Evolutionary conservation across 345 rosid genomes (phyloP).

Genomic region (Combretum micranthum): DNA sequence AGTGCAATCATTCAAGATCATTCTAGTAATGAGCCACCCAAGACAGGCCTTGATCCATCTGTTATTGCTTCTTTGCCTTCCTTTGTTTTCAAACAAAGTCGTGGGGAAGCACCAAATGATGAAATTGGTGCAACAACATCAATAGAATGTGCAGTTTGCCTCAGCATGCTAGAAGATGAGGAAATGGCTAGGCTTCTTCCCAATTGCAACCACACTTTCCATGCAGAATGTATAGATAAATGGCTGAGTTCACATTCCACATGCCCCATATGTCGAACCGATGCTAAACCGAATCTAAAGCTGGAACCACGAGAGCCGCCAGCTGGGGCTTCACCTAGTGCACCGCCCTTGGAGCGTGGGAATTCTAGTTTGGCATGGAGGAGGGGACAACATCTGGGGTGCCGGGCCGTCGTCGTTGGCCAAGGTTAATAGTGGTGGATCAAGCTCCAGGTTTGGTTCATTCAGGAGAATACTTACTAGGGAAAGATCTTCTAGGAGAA

Average conservation of each 20-base stretch:
- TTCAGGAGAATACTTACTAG: slow-evolving; percentile 32
- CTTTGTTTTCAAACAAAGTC: slow-evolving; percentile 14
- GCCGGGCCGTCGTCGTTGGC: slow-evolving; percentile 10
- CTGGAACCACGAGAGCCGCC: slow-evolving; percentile 24
- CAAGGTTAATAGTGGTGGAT: slow-evolving; percentile 24
- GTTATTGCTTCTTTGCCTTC: slow-evolving; percentile 35
- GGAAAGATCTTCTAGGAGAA: slow-evolving; percentile 41
- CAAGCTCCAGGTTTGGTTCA: slow-evolving; percentile 35
- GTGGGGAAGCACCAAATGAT: background rate
- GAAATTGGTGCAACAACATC: background rate
- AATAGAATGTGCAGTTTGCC: slow-evolving; percentile 45
- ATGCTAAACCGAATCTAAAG: slow-evolving; percentile 19
- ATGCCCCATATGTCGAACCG: slow-evolving; percentile 42
- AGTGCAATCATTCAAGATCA: background rate
- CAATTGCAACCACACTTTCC: slow-evolving; percentile 47
- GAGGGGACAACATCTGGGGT: slow-evolving; percentile 21
- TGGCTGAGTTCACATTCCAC: slow-evolving; percentile 42
- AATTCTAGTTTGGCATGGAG: slow-evolving; percentile 2
- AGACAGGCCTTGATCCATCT: slow-evolving; percentile 32
- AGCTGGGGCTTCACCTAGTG: slow-evolving; percentile 18
- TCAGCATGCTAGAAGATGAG: slow-evolving; percentile 24
- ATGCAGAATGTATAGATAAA: slow-evolving; percentile 35
- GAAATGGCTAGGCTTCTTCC: slow-evolving; percentile 32
- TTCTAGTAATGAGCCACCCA: slow-evolving; percentile 24
- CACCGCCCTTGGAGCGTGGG: slow-evolving; percentile 27